Evolutionary conservation across 371 early-diverging fungal species (phyloP).

Genomic region (Actinomortierella wolfii): DNA sequence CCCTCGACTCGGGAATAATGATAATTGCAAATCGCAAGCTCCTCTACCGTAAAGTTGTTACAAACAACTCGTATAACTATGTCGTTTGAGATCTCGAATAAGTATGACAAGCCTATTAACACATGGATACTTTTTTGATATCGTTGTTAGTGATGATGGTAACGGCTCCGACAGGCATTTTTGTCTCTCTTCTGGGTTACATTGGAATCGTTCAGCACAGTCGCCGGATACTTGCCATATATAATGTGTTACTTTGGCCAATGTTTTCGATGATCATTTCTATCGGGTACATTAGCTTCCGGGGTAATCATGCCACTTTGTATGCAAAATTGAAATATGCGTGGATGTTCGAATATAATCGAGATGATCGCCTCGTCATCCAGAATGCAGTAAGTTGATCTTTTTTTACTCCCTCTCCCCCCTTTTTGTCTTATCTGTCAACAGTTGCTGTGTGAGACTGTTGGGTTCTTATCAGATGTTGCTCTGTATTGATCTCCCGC

Average conservation of each 20-base stretch:
- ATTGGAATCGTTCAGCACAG: constrained; percentile 60
- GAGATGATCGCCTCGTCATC: constrained; percentile 37
- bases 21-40: constrained; percentile 33
- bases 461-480: too few relatives aligned
- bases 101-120: too few relatives aligned
- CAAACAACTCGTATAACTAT: background rate
- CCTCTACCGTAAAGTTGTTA: constrained; percentile 49
- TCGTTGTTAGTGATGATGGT: constrained; percentile 50
- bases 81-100: too few relatives aligned
- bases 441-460: too few relatives aligned
- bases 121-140: background rate
- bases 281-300: constrained; percentile 60
- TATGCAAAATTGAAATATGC: constrained; percentile 34
- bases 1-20: constrained; percentile 37
- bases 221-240: constrained; percentile 51
- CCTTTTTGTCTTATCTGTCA: background rate
- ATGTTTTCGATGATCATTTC: constrained; percentile 59
- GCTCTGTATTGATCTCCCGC: too few relatives aligned
- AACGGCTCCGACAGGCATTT: constrained; percentile 53
- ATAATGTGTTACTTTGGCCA: constrained; percentile 60
- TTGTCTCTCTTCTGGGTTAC: constrained; percentile 56
- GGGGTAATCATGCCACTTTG: constrained; percentile 22
- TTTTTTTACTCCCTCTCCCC: background rate
- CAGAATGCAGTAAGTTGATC: constrained; percentile 34
- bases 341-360: constrained; percentile 35